Conservation (phyloP, 129 eudicot species). For the Chrysanthemum lavandulifolium region DNA sequence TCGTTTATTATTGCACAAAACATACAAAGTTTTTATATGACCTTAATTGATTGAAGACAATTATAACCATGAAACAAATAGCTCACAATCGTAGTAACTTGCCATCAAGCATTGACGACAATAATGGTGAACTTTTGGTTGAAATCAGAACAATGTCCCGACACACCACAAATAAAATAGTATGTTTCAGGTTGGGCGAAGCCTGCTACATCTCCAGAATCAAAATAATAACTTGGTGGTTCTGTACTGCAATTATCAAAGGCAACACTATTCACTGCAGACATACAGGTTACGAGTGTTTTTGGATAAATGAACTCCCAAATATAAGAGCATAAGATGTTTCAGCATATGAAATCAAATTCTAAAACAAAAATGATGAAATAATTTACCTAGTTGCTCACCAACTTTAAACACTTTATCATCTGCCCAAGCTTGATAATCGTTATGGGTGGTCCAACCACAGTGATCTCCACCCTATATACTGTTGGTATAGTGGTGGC, state of each 20-base stretch:
- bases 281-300: slow-evolving; percentile 30
- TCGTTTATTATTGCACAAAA: neutral
- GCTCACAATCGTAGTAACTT: neutral
- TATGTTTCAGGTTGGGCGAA: neutral
- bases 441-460: slow-evolving; percentile 28
- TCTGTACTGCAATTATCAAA: slow-evolving; percentile 26
- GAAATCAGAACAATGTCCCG: slow-evolving; percentile 25
- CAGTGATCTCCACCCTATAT: slow-evolving; percentile 28
- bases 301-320: slow-evolving; percentile 37
- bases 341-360: neutral
- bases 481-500: no score
- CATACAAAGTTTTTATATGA: neutral
- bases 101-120: slow-evolving; percentile 4
- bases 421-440: slow-evolving; percentile 34
- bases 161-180: slow-evolving; percentile 35
- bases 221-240: slow-evolving; percentile 2
- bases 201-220: neutral
- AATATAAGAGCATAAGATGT: neutral
- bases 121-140: slow-evolving; percentile 33
- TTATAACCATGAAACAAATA: neutral
- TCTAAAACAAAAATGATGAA: neutral
- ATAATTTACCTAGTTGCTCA: slow-evolving; percentile 24
- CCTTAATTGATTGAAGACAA: neutral
- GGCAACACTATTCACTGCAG: slow-evolving; percentile 14
- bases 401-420: slow-evolving; percentile 26